Evolutionary conservation across 1,284 basidiomycete genomes (phyloP).

Genomic region (Rhodotorula mucilaginosa): DNA sequence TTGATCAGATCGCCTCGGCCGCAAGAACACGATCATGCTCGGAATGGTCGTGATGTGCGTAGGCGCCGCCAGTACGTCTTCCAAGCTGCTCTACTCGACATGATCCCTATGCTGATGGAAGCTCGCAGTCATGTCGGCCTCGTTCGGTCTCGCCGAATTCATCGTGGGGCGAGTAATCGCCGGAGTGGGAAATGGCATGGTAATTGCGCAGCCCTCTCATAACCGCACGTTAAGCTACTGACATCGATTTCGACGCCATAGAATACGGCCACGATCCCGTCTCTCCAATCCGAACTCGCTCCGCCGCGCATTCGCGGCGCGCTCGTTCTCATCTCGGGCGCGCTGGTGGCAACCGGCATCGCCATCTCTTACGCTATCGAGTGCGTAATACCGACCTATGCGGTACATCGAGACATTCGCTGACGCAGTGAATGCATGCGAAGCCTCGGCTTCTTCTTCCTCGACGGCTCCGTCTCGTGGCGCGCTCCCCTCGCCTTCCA

Average conservation of each 20-base stretch:
- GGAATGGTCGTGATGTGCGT: constrained; percentile 62
- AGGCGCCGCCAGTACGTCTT: constrained; percentile 51
- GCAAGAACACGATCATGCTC: constrained; percentile 57
- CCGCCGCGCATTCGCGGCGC: constrained; percentile 62
- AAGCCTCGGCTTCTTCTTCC: constrained; percentile 58
- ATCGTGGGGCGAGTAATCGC: constrained; percentile 63
- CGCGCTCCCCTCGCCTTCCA: constrained; percentile 65
- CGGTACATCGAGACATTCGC: no score
- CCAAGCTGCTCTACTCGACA: background rate
- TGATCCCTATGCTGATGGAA: background rate
- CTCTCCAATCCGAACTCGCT: constrained; percentile 66
- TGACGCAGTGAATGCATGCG: background rate
- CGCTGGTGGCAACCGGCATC: constrained; percentile 50
- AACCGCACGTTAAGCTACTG: background rate
- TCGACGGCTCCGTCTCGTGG: constrained; percentile 10
- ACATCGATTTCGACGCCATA: background rate
- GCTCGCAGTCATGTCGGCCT: constrained; percentile 57
- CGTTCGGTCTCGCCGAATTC: constrained; percentile 59
- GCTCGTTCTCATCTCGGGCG: constrained; percentile 45
- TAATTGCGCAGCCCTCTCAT: background rate
- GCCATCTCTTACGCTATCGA: constrained; percentile 66
- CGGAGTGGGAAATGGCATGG: constrained; percentile 64
- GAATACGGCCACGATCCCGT: constrained; percentile 64
- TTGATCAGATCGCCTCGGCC: constrained; percentile 48
- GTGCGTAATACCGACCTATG: background rate